These are phyloP conservation scores for Juglanconis sp. DNA, from an alignment of 2,329 filamentous ascomycete genomes.

Conservation along the genomic window DNA sequence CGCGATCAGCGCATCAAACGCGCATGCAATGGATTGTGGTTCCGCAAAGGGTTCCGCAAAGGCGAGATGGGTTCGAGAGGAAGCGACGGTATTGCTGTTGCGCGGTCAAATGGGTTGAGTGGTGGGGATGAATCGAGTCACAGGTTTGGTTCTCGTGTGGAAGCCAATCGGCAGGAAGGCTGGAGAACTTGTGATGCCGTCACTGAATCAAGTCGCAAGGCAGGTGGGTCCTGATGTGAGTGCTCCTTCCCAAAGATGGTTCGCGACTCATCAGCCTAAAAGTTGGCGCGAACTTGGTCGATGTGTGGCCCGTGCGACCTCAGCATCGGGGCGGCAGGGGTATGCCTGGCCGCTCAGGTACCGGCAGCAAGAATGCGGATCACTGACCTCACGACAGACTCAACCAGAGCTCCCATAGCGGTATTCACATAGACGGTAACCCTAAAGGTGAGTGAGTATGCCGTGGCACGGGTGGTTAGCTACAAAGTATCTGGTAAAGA, in stretches of 20 bases:
- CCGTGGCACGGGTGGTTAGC: no score
- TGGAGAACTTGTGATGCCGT: background rate
- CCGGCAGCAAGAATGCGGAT: no score
- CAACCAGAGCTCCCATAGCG: no score
- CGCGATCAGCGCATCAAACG: constrained; percentile 18
- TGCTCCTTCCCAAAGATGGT: background rate
- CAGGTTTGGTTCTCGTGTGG: no score
- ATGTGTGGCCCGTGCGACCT: background rate
- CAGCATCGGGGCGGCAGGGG: no score
- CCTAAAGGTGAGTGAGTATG: no score
- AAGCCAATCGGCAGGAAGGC: background rate
- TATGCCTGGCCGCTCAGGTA: no score
- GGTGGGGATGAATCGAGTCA: background rate
- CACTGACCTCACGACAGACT: no score
- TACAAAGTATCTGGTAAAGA: no score
- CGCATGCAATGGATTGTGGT: constrained; percentile 4
- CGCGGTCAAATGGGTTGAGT: background rate
- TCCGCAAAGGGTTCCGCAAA: background rate
- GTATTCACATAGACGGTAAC: no score
- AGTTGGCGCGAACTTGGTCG: background rate
- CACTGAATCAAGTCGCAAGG: background rate
- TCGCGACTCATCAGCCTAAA: no score
- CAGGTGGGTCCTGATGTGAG: constrained; percentile 1
- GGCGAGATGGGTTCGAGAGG: no score
- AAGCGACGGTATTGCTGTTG: background rate